A percentile compares a stretch with the other conserved stretches of the same genome.
These are phyloP conservation scores for Adansonia grandidieri DNA, from an alignment of 441 rosid genomes.

Conservation along the genomic window DNA sequence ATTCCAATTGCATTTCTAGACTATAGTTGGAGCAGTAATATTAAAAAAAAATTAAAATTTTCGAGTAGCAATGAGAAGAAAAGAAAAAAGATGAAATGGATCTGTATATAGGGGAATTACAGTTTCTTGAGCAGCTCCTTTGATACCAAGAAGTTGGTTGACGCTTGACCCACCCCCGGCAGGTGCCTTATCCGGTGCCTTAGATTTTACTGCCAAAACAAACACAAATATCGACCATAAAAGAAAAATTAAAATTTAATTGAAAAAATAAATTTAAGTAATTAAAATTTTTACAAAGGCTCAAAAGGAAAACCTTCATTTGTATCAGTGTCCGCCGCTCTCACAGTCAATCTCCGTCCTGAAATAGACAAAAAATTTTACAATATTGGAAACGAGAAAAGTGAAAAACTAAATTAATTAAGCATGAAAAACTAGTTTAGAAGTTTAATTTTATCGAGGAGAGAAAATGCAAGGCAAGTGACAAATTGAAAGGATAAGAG, in stretches of 20 bases:
- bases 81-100: background rate
- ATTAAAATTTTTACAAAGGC: background rate
- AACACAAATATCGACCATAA: slow-evolving; percentile 10
- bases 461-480: background rate
- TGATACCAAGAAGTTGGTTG: slow-evolving; percentile 96
- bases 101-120: slow-evolving; percentile 41
- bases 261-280: background rate
- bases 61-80: background rate
- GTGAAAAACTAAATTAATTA: background rate
- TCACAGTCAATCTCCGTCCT: slow-evolving; percentile 72
- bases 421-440: background rate
- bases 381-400: slow-evolving; percentile 1
- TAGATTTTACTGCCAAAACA: slow-evolving; percentile 55
- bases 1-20: slow-evolving; percentile 11
- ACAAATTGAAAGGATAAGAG: background rate
- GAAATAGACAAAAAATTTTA: slow-evolving; percentile 26
- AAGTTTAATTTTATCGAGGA: background rate
- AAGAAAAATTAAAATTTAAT: background rate
- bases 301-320: slow-evolving; percentile 59
- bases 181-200: slow-evolving; percentile 75
- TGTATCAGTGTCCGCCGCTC: slow-evolving; percentile 85
- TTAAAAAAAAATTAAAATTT: background rate
- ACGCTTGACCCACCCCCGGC: slow-evolving; percentile 72
- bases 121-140: slow-evolving; percentile 92
- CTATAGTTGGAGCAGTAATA: background rate